These are phyloP conservation scores for Sapria himalayana DNA, from an alignment of 345 rosid genomes.

Conservation along the genomic window DNA sequence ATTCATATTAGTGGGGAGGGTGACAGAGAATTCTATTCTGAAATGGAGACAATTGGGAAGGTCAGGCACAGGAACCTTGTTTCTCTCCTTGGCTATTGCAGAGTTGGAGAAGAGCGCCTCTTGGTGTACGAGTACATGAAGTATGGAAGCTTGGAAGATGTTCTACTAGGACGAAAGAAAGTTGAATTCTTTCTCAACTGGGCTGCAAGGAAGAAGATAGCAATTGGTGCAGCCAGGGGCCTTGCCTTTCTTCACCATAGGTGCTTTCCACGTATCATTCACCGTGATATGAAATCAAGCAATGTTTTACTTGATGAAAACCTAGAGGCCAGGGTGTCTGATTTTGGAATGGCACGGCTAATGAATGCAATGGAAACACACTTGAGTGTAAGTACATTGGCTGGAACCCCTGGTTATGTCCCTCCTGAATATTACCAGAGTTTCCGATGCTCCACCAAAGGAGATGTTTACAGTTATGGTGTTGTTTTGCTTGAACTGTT, in stretches of 20 bases:
- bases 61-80: slow-evolving; percentile 89
- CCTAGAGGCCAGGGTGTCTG: slow-evolving; percentile 81
- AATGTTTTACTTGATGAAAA: slow-evolving; percentile 75
- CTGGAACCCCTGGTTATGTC: slow-evolving; percentile 93
- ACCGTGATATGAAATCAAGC: slow-evolving; percentile 96
- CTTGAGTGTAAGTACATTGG: slow-evolving; percentile 88
- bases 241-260: slow-evolving; percentile 77
- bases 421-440: slow-evolving; percentile 96
- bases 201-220: slow-evolving; percentile 64
- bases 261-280: slow-evolving; percentile 80
- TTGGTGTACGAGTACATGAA: slow-evolving; percentile 90
- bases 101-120: slow-evolving; percentile 77
- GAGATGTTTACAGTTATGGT: slow-evolving; percentile 91
- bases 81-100: slow-evolving; percentile 83
- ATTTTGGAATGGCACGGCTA: slow-evolving; percentile 93
- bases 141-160: slow-evolving; percentile 88
- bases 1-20: slow-evolving; percentile 92
- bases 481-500: slow-evolving; percentile 80
- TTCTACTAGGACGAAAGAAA: slow-evolving; percentile 48
- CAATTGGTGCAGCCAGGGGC: slow-evolving; percentile 81
- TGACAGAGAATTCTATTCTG: slow-evolving; percentile 81
- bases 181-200: slow-evolving; percentile 56
- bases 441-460: slow-evolving; percentile 69
- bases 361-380: slow-evolving; percentile 88
- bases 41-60: slow-evolving; percentile 95